These are phyloP conservation scores for Zopfochytrium polystomum DNA, from an alignment of 371 early-diverging fungal genomes.

Conservation along the genomic window DNA sequence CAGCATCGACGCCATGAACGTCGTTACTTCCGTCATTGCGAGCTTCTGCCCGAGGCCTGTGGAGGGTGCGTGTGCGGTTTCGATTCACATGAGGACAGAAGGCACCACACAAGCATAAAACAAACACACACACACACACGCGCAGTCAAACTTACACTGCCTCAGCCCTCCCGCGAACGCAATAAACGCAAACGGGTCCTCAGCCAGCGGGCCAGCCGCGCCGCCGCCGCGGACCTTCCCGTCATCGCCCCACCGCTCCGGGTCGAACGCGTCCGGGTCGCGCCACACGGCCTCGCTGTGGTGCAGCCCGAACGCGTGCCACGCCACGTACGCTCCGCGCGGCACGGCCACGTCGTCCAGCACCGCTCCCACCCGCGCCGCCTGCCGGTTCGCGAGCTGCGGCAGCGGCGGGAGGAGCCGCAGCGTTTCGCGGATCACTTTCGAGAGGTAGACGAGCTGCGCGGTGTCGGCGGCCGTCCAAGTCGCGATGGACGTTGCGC, in stretches of 20 bases:
- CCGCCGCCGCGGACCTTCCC: neutral
- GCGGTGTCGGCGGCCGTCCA: neutral
- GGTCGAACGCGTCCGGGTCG: constrained; percentile 6
- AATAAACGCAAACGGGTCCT: constrained; percentile 1
- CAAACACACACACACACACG: too few relatives aligned
- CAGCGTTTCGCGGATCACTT: neutral
- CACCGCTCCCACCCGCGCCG: neutral
- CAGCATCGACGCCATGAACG: constrained; percentile 5
- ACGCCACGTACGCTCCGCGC: neutral
- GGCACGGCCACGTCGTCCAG: constrained; percentile 3
- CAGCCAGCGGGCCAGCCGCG: neutral
- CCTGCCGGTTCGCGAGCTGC: constrained; percentile 3
- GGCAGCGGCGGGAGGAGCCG: constrained; percentile 5
- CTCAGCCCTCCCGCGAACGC: constrained; percentile 1
- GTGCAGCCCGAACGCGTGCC: constrained; percentile 9
- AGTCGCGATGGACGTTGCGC: neutral
- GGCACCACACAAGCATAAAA: too few relatives aligned
- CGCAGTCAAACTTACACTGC: neutral
- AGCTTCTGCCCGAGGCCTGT: constrained; percentile 4
- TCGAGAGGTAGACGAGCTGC: neutral
- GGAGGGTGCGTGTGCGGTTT: neutral
- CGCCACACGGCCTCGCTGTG: constrained; percentile 1
- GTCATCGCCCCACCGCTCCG: neutral
- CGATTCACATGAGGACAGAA: too few relatives aligned
- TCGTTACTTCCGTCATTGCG: neutral